A percentile compares a stretch with the other conserved stretches of the same genome.
Evolutionary conservation across 192 early-diverging fungal species (phyloP).

Genomic region (Linderina pennispora): DNA sequence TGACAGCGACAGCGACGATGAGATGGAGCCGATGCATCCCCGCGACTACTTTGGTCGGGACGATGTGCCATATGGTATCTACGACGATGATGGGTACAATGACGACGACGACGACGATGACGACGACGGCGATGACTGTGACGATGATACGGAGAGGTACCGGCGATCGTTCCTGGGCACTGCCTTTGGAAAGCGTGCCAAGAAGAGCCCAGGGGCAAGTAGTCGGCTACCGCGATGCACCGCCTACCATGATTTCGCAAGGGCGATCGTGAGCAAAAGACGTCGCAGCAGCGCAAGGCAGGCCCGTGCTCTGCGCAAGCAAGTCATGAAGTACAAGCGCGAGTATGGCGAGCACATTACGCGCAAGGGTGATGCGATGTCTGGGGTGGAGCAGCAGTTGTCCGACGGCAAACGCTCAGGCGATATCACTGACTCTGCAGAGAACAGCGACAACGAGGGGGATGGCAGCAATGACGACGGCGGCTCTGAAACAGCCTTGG

Average conservation of each 20-base stretch:
- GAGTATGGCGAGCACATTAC: constrained; percentile 23
- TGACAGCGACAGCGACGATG: constrained; percentile 4
- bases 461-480: not conserved
- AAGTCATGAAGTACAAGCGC: constrained; percentile 30
- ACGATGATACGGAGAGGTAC: not conserved
- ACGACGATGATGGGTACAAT: constrained; percentile 1
- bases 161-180: no score
- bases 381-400: constrained; percentile 17
- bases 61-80: no score
- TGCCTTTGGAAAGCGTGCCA: constrained; percentile 28
- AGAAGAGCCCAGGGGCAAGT: no score
- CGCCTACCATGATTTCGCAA: no score
- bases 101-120: not conserved
- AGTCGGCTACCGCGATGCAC: no score
- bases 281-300: constrained; percentile 16
- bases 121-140: not conserved
- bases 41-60: no score
- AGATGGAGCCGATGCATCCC: not conserved
- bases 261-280: constrained; percentile 8
- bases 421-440: not conserved
- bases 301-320: constrained; percentile 24
- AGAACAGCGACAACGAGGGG: not conserved
- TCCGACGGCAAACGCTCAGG: no score
- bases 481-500: constrained; percentile 22
- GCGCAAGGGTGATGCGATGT: constrained; percentile 5